Evolutionary conservation across 2,329 filamentous ascomycete species (phyloP).

Genomic region (Diaporthe ampelina): DNA sequence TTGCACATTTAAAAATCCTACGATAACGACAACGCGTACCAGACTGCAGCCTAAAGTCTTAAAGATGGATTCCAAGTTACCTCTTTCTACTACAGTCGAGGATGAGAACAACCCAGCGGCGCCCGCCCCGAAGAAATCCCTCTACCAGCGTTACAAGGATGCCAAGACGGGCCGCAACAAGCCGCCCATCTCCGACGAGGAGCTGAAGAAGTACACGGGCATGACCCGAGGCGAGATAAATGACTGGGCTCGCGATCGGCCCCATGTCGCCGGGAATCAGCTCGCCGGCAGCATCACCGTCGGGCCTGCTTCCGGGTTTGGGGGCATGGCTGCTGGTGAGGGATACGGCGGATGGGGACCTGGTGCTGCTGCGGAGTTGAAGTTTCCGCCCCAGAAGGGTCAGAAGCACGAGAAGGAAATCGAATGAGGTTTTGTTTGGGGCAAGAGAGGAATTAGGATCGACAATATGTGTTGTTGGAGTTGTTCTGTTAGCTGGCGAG

Average conservation of each 20-base stretch:
- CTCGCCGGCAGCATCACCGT: slow-evolving; percentile 51
- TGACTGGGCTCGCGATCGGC: slow-evolving; percentile 54
- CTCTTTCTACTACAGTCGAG: neutral
- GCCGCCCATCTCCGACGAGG: slow-evolving; percentile 54
- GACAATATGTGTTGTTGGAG: neutral
- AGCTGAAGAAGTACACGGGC: slow-evolving; percentile 57
- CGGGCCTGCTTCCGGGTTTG: slow-evolving; percentile 51
- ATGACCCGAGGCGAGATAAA: slow-evolving; percentile 51
- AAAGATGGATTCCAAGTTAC: neutral
- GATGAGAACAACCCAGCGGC: neutral
- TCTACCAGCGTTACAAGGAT: slow-evolving; percentile 44
- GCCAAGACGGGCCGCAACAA: slow-evolving; percentile 42
- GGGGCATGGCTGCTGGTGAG: slow-evolving; percentile 45
- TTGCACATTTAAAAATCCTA: too few relatives aligned
- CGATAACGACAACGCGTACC: too few relatives aligned
- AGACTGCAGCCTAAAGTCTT: neutral
- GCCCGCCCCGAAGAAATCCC: slow-evolving; percentile 32
- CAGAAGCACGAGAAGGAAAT: neutral
- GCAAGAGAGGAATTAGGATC: too few relatives aligned
- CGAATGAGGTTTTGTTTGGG: neutral
- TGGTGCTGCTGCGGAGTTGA: neutral
- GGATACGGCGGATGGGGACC: slow-evolving; percentile 11
- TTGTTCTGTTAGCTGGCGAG: neutral
- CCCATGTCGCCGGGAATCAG: slow-evolving; percentile 58
- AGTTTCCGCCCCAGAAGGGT: slow-evolving; percentile 8